Conservation (phyloP, 2,329 filamentous ascomycete genomes). For the Aspergillus sp. region DNA sequence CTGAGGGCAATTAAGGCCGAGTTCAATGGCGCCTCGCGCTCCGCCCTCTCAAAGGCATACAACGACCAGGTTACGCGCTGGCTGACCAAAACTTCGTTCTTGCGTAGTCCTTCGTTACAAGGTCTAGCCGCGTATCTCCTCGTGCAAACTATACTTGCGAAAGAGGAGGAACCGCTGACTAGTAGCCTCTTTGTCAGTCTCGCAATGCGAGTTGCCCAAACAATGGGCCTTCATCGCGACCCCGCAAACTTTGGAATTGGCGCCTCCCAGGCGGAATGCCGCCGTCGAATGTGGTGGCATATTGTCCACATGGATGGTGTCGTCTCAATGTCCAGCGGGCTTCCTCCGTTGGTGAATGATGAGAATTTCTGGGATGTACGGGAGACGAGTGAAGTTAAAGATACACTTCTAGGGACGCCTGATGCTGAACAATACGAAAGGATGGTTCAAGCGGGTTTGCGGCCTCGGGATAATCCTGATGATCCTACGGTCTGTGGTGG, state of each 20-base stretch:
- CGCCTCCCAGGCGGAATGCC: conserved; percentile 45
- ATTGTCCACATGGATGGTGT: conserved; percentile 51
- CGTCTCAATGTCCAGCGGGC: conserved; percentile 50
- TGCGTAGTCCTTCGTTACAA: conserved; percentile 46
- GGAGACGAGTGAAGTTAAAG: conserved; percentile 48
- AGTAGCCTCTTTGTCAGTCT: conserved; percentile 51
- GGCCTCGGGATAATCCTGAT: conserved; percentile 42
- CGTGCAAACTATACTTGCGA: conserved; percentile 47
- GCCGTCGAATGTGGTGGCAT: conserved; percentile 51
- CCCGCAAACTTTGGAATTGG: conserved; percentile 49
- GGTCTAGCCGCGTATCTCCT: conserved; percentile 49
- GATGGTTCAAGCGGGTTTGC: conserved; percentile 31
- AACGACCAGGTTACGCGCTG: conserved; percentile 46
- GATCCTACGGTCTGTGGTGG: conserved; percentile 42
- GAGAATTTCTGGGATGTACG: conserved; percentile 51
- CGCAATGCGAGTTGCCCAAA: conserved; percentile 48
- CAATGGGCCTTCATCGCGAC: conserved; percentile 51
- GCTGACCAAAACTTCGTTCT: conserved; percentile 45
- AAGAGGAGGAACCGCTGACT: conserved; percentile 51
- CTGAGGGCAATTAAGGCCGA: conserved; percentile 42
- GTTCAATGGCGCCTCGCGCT: conserved; percentile 37
- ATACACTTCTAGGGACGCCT: conserved; percentile 41
- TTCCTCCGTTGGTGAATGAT: conserved; percentile 48
- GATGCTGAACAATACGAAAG: conserved; percentile 39
- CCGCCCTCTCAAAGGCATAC: conserved; percentile 38